These are phyloP conservation scores for Erigeron philadelphicus DNA, from an alignment of 140 eudicot species.

Conservation along the genomic window DNA sequence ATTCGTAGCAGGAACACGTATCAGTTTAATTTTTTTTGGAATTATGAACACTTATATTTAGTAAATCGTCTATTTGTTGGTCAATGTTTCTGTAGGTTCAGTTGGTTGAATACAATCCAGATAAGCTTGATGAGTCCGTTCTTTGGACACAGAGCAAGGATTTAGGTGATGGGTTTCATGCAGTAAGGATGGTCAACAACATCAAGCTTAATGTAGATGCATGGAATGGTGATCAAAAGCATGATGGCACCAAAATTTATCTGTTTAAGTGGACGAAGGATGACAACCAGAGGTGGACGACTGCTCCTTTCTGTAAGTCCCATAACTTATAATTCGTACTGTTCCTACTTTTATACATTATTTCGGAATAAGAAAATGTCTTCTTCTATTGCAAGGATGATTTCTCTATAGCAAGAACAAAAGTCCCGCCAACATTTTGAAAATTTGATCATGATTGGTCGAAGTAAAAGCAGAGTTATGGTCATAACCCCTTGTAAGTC, in stretches of 20 bases:
- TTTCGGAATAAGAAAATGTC: neutral
- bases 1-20: neutral
- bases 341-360: neutral
- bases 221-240: constrained; percentile 59
- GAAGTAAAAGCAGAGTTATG: no score
- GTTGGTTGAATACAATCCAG: constrained; percentile 60
- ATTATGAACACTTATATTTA: neutral
- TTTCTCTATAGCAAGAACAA: no score
- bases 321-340: neutral
- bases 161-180: constrained; percentile 67
- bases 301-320: constrained; percentile 69
- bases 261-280: constrained; percentile 76
- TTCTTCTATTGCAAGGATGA: no score
- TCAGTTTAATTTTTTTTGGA: neutral
- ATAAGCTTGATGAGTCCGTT: constrained; percentile 70
- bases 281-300: constrained; percentile 84
- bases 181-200: constrained; percentile 85
- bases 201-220: constrained; percentile 77
- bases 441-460: no score
- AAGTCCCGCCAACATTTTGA: no score
- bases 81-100: constrained; percentile 52
- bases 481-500: neutral
- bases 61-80: neutral
- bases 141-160: constrained; percentile 88
- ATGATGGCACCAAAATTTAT: constrained; percentile 65